Evolutionary conservation across 1,139 yeast species (phyloP), one percentile per base, ranked within the genome.

Genomic region (Kurtzmaniella quercitrusa): DNA sequence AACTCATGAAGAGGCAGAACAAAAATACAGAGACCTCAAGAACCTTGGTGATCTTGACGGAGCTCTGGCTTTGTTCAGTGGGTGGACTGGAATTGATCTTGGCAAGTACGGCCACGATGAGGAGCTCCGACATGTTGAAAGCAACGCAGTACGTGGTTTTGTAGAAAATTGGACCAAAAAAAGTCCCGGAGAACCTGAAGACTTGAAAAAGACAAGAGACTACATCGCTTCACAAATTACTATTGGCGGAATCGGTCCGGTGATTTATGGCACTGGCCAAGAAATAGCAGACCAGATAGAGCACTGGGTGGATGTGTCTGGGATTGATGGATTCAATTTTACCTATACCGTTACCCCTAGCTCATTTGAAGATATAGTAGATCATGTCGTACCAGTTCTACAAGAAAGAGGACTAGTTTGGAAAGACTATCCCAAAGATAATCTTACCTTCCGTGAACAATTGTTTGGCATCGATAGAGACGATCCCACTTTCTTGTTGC

Each of bases 41-140:
- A 47, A 49, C 12, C 66, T 63, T 47, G 65, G 66, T n/a, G 74
- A 68, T 47, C 40, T 56, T 4, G 70, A 66, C 40, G 73, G 74
- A 16, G 64, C 70, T 14, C 65, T 65, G 42, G 71, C 69, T 2
- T 56, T 66, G 38, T 57, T 66, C 40, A 57, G 68, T 39, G 68
- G 68, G 4, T 65, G 68, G 64, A 65, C 71, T 1, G 69, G 69
- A 16, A 59, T 65, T 40, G 71, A 67, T 45, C 53, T 67, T 28
- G 55, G 58, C 18, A 50, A 63, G 42, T 66, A 55, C 45, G 59
- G 49, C 12, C 46, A 51, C 42, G 66, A 61, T 22, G 60, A 65
- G 41, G 68, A 63, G 42, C 50, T 66, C 22, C 50, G 53, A 33
- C 55, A 57, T 20, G 62, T 55, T 20, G 62, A 59, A 23, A 53